Base-by-base conservation (phyloP, 257 asterid genomes). In the Solanum chmielewskii region DNA sequence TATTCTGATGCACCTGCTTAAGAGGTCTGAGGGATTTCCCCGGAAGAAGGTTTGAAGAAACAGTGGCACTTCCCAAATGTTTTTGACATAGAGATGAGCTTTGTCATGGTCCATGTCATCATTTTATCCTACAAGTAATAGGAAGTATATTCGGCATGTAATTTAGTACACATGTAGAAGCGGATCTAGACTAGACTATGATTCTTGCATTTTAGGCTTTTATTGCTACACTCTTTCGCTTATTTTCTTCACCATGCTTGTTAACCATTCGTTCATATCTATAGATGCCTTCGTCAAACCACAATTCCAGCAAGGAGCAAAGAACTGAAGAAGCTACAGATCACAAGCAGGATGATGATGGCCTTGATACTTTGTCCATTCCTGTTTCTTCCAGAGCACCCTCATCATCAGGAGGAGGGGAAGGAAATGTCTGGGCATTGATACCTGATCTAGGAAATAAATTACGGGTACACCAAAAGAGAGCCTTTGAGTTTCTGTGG, bases 401-500 rank as follows among this genome's bases (percentile, higher is more conserved):
- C 64, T 89, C 96, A 9, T 83, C 89, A n/a, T 87, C 87, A 12
- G 92, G 86, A 14, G 89, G 91, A 88, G 94, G 89, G 2, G 92
- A 92, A 91, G 94, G 92, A 21, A 94, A 95, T 11, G 99, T 96
- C 69, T 97, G 99, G 99, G 92, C 96, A 11, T 87, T 97, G 89
- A 97, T 97, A 78, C 99, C 99, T 2, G 97, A 93, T 4, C 99
- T 96, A 59, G 87, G 92, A 86, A 89, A 90, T 45, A 95, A 95
- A 70, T 80, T 97, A 14, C 94, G 96, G 44, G 69, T 60, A 86
- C 99, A 96, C 91, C 99, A 96, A 85, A 94, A 81, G 91, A 92
- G 88, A 81, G 99, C 99, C 9, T 97, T 96, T 78, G 98, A 97
- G 86, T 97, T 97, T 87, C 96, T 97, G 3, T 97, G 99, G 99